phyloP scores from a whole-genome alignment of 2,329 filamentous ascomycete genomes.

The Penicillium expansum region DNA sequence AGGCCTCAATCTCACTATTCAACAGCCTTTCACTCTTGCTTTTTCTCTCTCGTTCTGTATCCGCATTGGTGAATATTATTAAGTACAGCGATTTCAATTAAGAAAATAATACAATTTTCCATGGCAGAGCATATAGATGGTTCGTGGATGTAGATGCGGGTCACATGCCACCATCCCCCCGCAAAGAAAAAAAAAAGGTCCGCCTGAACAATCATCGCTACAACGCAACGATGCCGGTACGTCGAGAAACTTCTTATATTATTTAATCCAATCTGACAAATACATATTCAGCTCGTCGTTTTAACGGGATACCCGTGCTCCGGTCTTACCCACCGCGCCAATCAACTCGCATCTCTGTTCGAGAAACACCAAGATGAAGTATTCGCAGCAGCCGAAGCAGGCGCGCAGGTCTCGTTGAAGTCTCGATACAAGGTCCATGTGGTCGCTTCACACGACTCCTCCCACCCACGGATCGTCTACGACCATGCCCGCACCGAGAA shows the following conservation, averaged over 20 bases:
- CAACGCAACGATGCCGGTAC: conserved; percentile 30
- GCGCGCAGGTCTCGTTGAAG: conserved; percentile 37
- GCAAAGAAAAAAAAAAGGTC: conserved; percentile 22
- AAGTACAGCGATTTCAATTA: neutral
- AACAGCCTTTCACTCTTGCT: neutral
- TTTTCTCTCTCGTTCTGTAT: neutral
- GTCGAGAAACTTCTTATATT: neutral
- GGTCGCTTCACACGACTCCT: conserved; percentile 40
- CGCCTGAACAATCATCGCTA: conserved; percentile 8
- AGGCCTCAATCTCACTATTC: neutral
- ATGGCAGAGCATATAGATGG: neutral
- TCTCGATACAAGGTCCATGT: conserved; percentile 46
- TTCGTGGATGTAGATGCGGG: conserved; percentile 3
- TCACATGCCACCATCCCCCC: conserved; percentile 24
- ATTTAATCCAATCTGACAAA: neutral
- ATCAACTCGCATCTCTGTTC: conserved; percentile 55
- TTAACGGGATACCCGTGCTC: conserved; percentile 63
- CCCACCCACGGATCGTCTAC: conserved; percentile 53
- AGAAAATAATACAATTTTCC: neutral
- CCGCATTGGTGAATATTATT: neutral
- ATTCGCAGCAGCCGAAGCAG: conserved; percentile 30
- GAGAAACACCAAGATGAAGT: conserved; percentile 49
- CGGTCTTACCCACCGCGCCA: conserved; percentile 60
- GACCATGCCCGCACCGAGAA: conserved; percentile 60
- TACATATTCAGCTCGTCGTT: conserved; percentile 52